Percentiles rank a stretch among this genome's conserved stretches.
Conservation (phyloP, 2,329 filamentous ascomycete genomes). For the Curvularia spicifera region DNA sequence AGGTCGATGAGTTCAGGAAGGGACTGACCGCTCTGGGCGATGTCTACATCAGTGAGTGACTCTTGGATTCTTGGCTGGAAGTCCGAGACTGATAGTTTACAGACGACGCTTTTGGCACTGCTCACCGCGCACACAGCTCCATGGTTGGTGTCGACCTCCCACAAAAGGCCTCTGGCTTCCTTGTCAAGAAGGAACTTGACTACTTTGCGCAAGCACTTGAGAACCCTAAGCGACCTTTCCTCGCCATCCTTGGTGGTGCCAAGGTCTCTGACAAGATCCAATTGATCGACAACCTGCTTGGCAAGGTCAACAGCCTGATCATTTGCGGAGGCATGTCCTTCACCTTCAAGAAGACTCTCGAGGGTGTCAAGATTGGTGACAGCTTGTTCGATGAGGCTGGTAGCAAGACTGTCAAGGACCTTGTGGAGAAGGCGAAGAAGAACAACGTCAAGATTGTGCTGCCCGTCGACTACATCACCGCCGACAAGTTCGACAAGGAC, state of each 20-base stretch:
- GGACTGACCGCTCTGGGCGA: slow-evolving; percentile 93
- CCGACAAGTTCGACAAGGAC: slow-evolving; percentile 90
- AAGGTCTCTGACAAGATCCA: slow-evolving; percentile 99
- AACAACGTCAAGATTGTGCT: slow-evolving; percentile 95
- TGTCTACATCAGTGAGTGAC: slow-evolving; percentile 84
- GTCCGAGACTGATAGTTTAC: slow-evolving; percentile 28
- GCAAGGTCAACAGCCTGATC: slow-evolving; percentile 96
- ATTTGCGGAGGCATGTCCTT: slow-evolving; percentile 99
- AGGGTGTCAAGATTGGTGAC: slow-evolving; percentile 86
- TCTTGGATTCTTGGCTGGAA: background rate
- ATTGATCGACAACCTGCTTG: slow-evolving; percentile 97
- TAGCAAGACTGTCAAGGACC: slow-evolving; percentile 83
- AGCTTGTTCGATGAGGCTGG: slow-evolving; percentile 93
- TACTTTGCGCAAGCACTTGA: slow-evolving; percentile 99
- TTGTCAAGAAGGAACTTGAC: slow-evolving; percentile 99
- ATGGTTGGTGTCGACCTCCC: slow-evolving; percentile 98
- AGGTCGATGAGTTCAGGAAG: slow-evolving; percentile 93
- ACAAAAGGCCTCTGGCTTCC: slow-evolving; percentile 96
- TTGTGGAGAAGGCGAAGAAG: slow-evolving; percentile 95
- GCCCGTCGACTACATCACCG: slow-evolving; percentile 93
- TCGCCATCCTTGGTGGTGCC: slow-evolving; percentile 96
- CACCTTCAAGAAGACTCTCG: slow-evolving; percentile 99
- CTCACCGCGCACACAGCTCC: slow-evolving; percentile 97
- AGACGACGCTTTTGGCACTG: slow-evolving; percentile 99
- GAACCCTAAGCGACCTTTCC: slow-evolving; percentile 90